These are phyloP conservation scores for Parathielavia hyrcaniae DNA, from an alignment of 495 filamentous ascomycete genomes.

Conservation along the genomic window DNA sequence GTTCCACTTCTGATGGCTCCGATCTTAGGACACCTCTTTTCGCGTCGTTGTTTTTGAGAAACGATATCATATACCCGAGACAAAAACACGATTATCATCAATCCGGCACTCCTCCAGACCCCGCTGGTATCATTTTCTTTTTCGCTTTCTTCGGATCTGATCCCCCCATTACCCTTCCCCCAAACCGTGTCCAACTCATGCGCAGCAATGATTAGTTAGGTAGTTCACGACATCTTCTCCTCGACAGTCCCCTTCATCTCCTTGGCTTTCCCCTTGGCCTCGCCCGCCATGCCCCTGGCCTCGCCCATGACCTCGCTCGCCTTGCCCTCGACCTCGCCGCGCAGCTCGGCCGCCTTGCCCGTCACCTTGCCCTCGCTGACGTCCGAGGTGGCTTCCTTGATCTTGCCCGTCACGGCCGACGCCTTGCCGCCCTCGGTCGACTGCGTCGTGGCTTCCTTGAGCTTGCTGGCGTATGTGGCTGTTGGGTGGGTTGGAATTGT, in stretches of 20 bases:
- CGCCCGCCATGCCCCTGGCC: conserved; percentile 26
- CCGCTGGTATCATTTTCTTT: too few species aligned
- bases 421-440: conserved; percentile 28
- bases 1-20: too few species aligned
- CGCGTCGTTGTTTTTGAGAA: too few species aligned
- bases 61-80: too few species aligned
- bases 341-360: conserved; percentile 33
- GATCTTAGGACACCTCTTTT: too few species aligned
- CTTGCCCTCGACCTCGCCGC: conserved; percentile 22
- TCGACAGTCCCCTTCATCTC: conserved; percentile 11
- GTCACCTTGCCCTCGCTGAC: conserved; percentile 29
- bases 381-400: conserved; percentile 34
- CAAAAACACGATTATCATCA: too few species aligned
- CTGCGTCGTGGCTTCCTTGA: conserved; percentile 33
- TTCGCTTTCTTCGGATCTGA: too few species aligned
- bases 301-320: conserved; percentile 27
- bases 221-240: conserved; percentile 15
- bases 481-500: not conserved
- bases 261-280: conserved; percentile 33
- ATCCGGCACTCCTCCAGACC: too few species aligned
- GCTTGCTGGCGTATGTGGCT: conserved; percentile 45
- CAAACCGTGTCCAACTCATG: too few species aligned
- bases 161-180: too few species aligned
- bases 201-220: not conserved
- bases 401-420: conserved; percentile 40